phyloP scores from a whole-genome alignment of 208 protist species.

The Acanthamoeba culbertsoni region DNA sequence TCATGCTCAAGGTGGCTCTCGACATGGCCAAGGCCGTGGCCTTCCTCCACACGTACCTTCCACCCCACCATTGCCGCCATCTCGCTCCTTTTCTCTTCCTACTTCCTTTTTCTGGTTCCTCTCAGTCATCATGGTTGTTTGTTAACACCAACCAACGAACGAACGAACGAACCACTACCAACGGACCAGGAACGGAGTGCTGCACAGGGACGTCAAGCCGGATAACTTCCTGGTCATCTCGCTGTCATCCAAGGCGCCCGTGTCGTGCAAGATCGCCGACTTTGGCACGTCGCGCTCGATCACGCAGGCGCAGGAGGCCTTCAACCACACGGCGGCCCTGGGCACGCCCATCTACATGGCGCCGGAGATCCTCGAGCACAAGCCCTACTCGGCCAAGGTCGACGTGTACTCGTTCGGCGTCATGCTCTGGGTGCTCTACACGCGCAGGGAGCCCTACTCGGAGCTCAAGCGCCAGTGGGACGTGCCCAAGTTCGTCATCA shows the following conservation, averaged over 20 bases:
- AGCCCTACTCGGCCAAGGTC: conserved; percentile 51
- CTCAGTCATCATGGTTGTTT: neutral
- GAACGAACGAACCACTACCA: neutral
- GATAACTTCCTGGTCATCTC: conserved; percentile 52
- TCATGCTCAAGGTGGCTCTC: conserved; percentile 30
- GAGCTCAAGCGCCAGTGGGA: conserved; percentile 58
- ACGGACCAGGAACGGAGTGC: conserved; percentile 7
- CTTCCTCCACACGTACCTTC: conserved; percentile 46
- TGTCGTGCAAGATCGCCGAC: conserved; percentile 48
- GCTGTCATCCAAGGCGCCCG: conserved; percentile 39
- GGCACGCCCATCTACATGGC: conserved; percentile 57
- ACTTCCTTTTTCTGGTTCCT: too few species aligned
- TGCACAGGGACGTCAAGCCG: conserved; percentile 34
- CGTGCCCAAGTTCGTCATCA: conserved; percentile 13
- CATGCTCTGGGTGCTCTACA: conserved; percentile 54
- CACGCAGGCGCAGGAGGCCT: conserved; percentile 23
- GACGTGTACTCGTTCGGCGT: conserved; percentile 35
- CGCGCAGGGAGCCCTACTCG: conserved; percentile 20
- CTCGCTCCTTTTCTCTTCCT: neutral
- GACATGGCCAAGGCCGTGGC: conserved; percentile 45
- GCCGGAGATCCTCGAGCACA: conserved; percentile 54
- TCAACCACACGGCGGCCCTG: conserved; percentile 56
- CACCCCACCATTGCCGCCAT: neutral
- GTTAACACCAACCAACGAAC: neutral
- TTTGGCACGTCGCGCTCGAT: conserved; percentile 51